Conservation (phyloP, 2,329 filamentous ascomycete species). For the Venturia asperata region DNA sequence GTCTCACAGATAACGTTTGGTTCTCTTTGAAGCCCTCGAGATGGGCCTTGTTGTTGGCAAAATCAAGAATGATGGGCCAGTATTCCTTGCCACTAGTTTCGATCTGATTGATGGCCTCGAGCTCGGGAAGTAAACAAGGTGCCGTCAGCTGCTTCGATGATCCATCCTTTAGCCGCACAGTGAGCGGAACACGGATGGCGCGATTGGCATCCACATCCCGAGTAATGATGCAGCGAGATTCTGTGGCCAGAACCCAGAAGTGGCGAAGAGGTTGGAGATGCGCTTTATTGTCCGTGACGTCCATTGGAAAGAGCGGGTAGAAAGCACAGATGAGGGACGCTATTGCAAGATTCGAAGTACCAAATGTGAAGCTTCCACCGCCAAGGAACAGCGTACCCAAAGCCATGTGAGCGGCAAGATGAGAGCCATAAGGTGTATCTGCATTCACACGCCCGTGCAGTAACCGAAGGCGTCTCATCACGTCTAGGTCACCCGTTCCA, state of each 20-base stretch:
- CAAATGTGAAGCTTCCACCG: slow-evolving; percentile 86
- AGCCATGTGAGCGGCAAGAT: slow-evolving; percentile 86
- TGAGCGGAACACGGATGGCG: slow-evolving; percentile 66
- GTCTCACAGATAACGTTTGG: slow-evolving; percentile 67
- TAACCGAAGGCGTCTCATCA: slow-evolving; percentile 77
- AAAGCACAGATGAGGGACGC: slow-evolving; percentile 83
- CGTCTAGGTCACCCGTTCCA: slow-evolving; percentile 79
- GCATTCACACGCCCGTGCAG: slow-evolving; percentile 80
- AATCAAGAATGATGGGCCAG: slow-evolving; percentile 77
- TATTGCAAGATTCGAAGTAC: slow-evolving; percentile 78
- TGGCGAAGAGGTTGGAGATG: slow-evolving; percentile 95
- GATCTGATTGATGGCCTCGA: slow-evolving; percentile 55
- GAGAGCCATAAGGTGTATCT: slow-evolving; percentile 85
- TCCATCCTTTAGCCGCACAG: slow-evolving; percentile 51
- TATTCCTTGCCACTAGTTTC: slow-evolving; percentile 59
- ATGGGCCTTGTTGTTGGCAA: slow-evolving; percentile 56
- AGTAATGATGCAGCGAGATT: slow-evolving; percentile 79
- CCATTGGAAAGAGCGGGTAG: slow-evolving; percentile 85
- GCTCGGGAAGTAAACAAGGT: slow-evolving; percentile 56
- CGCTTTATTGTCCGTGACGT: slow-evolving; percentile 86
- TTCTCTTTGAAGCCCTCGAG: slow-evolving; percentile 57
- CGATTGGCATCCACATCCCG: slow-evolving; percentile 80
- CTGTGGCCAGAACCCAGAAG: slow-evolving; percentile 91
- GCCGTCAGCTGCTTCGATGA: slow-evolving; percentile 36
- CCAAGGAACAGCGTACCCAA: slow-evolving; percentile 87